Evolutionary conservation across 1,139 yeast species (phyloP), one percentile per base, ranked within the genome.

Genomic region (Kurtzmaniella quercitrusa): DNA sequence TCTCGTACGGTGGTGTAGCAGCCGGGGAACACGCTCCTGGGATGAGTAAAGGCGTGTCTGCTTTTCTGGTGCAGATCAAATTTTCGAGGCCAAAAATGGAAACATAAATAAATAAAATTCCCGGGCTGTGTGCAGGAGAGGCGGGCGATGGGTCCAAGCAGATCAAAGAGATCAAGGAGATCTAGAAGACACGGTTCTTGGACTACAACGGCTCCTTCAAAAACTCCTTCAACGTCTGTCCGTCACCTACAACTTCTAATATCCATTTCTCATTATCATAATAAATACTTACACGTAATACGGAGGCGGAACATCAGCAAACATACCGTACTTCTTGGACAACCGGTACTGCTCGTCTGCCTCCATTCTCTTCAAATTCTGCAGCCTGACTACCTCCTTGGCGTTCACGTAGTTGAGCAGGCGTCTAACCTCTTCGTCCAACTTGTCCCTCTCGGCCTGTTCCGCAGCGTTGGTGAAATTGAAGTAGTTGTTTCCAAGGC

Each of bases 401-500:
- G 15, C 16, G 14, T 36, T 36, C 40, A 70, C 57, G 47, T 65
- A 61, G 49, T 66, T 66, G 40, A 59, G 58, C 8, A 68, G 63
- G 45, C 59, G 62, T 44, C 62, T 60, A 37, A 55, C 51, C 19
- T 50, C 54, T 34, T 50, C 48, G 37, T 46, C 44, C 44, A 46
- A 43, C 39, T 46, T 39, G 27, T 47, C 48, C 17, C 44, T 47
- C 12, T 46, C 49, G 39, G 49, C 42, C 19, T 52, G 52, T 9
- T 49, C 43, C 36, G 52, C 50, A 34, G 58, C 53, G 10, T 46
- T 63, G 41, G 66, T 56, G 42, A 67, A 63, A 45, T 63, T 61
- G 54, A 66, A 66, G 48, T 63, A 66, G 43, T 62, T 58, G 45
- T 62, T 66, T 5, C 74, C 73, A 41, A 69, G 56, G 1, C 74